A percentile compares a stretch with the other conserved stretches of the same genome.
phyloP scores from a whole-genome alignment of 148 eudicot genomes.

The Arbutus unedo region DNA sequence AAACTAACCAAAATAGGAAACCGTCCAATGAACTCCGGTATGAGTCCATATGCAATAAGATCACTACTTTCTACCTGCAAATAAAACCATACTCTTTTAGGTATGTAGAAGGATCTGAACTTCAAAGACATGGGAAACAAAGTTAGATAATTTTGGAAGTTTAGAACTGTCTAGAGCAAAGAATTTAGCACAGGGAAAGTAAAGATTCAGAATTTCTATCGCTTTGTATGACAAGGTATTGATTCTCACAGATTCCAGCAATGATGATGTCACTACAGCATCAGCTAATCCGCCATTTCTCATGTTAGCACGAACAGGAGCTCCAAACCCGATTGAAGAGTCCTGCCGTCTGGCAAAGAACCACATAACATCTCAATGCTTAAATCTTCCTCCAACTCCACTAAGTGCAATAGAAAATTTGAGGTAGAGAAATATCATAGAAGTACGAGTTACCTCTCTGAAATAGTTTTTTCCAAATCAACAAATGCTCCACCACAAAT shows the following conservation, averaged over 20 bases:
- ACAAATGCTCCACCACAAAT: conserved; percentile 68
- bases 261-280: conserved; percentile 64
- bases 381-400: neutral
- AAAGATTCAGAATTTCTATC: conserved; percentile 3
- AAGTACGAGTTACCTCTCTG: conserved; percentile 44
- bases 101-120: neutral
- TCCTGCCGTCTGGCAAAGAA: conserved; percentile 73
- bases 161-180: neutral
- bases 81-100: conserved; percentile 8
- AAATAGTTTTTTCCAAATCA: conserved; percentile 65
- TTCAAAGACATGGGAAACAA: neutral
- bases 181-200: neutral
- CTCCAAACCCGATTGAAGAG: conserved; percentile 97
- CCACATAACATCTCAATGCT: neutral
- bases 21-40: conserved; percentile 95
- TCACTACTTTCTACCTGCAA: conserved; percentile 88
- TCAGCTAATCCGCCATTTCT: conserved; percentile 46
- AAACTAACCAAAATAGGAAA: conserved; percentile 91
- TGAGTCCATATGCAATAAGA: conserved; percentile 86
- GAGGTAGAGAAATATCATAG: neutral
- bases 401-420: neutral
- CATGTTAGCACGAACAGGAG: conserved; percentile 94
- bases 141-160: neutral
- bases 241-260: conserved; percentile 75
- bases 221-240: neutral